These are phyloP conservation scores for Garcia nutans DNA, from an alignment of 345 rosid species.

Conservation along the genomic window DNA sequence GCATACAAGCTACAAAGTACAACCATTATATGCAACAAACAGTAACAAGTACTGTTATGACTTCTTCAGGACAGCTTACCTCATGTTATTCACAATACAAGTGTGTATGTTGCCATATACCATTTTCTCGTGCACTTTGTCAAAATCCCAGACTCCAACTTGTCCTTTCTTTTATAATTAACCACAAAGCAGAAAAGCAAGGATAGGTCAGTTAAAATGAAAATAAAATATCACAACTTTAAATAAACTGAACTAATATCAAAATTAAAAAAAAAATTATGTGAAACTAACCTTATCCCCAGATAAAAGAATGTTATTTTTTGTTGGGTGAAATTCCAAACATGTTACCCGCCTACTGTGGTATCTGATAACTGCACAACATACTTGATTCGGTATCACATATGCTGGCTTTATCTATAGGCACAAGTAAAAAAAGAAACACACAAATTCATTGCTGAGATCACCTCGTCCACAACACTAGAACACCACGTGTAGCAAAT, in stretches of 20 bases:
- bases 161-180: conserved; percentile 77
- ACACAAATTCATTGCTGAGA: no score
- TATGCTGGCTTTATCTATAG: conserved; percentile 66
- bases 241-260: not conserved
- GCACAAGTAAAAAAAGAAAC: conserved; percentile 4
- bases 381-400: conserved; percentile 81
- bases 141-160: conserved; percentile 95
- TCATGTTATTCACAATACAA: conserved; percentile 86
- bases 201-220: conserved; percentile 6
- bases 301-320: conserved; percentile 73
- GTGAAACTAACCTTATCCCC: conserved; percentile 76
- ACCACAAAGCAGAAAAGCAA: not conserved
- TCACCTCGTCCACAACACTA: no score
- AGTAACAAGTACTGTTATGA: not conserved
- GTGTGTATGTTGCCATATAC: conserved; percentile 80
- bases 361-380: conserved; percentile 83
- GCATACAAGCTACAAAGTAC: not conserved
- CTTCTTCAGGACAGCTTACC: conserved; percentile 33
- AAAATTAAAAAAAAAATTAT: not conserved
- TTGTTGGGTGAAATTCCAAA: conserved; percentile 94
- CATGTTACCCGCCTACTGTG: conserved; percentile 94
- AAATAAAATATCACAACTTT: not conserved
- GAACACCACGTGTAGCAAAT: not conserved
- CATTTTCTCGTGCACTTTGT: conserved; percentile 77
- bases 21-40: not conserved